phyloP scores from a whole-genome alignment of 1,284 basidiomycete genomes.

The Coriolopsis trogii region DNA sequence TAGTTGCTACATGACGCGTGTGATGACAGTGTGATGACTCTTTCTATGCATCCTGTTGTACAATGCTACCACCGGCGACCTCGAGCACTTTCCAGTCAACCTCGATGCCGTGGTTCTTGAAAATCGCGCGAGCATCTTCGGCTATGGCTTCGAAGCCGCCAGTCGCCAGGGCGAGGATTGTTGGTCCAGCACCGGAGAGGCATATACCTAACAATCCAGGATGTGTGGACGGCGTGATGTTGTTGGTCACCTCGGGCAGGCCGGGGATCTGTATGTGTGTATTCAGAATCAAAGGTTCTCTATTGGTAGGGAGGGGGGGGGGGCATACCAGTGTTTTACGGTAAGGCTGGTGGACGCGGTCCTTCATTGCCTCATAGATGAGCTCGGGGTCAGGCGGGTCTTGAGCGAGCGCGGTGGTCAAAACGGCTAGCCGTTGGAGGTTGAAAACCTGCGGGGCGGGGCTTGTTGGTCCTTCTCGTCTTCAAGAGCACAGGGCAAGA shows the following conservation, averaged over 20 bases:
- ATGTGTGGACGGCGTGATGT: conserved; percentile 87
- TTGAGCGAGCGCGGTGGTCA: conserved; percentile 92
- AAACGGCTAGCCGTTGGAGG: conserved; percentile 94
- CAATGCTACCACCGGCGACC: conserved; percentile 57
- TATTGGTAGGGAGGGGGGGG: background rate
- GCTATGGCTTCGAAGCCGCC: conserved; percentile 83
- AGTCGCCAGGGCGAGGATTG: conserved; percentile 96
- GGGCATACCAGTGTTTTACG: conserved; percentile 77
- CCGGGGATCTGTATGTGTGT: conserved; percentile 80
- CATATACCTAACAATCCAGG: conserved; percentile 96
- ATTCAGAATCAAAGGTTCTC: background rate
- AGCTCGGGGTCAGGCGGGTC: conserved; percentile 91
- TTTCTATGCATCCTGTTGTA: conserved; percentile 21
- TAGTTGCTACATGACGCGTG: background rate
- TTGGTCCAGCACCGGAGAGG: conserved; percentile 96
- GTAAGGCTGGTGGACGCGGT: conserved; percentile 97
- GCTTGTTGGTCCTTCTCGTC: background rate
- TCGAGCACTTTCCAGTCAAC: conserved; percentile 83
- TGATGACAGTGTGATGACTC: background rate
- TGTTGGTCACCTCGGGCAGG: conserved; percentile 86
- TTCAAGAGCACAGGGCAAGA: background rate
- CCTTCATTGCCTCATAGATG: conserved; percentile 99
- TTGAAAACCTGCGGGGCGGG: conserved; percentile 87
- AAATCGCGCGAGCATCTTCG: conserved; percentile 77
- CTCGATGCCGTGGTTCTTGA: conserved; percentile 71